Evolutionary conservation across 305 asterid species (phyloP).

Genomic region (Fraxinus latifolia): DNA sequence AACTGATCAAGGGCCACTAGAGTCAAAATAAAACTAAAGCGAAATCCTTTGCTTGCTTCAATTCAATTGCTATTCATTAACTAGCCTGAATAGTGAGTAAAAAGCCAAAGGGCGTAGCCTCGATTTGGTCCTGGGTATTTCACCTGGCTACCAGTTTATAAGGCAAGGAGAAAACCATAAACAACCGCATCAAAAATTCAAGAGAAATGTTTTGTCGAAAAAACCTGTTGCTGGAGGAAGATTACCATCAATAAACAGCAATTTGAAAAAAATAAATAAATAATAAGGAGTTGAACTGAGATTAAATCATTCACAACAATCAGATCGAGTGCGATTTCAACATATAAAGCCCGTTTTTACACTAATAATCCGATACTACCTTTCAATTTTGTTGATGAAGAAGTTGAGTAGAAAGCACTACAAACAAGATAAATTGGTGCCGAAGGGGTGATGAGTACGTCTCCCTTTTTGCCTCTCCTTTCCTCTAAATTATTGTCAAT

Average conservation of each 20-base stretch:
- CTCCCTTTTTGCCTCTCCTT: not conserved
- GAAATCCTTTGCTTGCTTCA: not conserved
- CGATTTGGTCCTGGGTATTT: not conserved
- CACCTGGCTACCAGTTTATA: not conserved
- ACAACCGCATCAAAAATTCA: not conserved
- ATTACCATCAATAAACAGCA: not conserved
- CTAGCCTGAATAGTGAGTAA: not conserved
- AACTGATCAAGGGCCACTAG: not conserved
- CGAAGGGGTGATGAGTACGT: not conserved
- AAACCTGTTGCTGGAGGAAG: not conserved
- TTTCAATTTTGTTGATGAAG: not conserved
- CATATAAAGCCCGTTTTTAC: not conserved
- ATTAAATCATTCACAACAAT: not conserved
- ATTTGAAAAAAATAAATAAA: not conserved
- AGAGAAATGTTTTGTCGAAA: not conserved
- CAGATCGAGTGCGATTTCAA: not conserved
- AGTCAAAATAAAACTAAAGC: not conserved
- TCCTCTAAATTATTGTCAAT: not conserved
- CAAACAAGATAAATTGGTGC: not conserved
- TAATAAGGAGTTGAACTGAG: not conserved
- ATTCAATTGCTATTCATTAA: not conserved
- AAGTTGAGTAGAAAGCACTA: not conserved
- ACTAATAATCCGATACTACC: not conserved
- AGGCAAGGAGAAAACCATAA: not conserved
- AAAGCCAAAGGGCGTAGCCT: not conserved